Percentiles rank a stretch among this genome's conserved stretches.
Conservation (phyloP, 495 filamentous ascomycete species). For the Penicillium lividum region DNA sequence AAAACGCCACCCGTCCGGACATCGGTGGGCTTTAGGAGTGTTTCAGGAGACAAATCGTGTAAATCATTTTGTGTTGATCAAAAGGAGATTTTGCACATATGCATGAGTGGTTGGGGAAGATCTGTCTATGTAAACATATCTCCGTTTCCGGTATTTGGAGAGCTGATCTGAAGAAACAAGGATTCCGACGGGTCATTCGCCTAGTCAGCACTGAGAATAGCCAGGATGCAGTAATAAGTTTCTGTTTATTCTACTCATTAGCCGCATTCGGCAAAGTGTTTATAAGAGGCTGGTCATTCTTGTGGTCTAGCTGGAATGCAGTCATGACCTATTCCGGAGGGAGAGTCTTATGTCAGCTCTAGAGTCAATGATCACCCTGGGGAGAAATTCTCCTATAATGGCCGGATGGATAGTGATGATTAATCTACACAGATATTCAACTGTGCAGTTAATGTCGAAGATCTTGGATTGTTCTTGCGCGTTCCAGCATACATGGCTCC, state of each 20-base stretch:
- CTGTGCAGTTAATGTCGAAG: too few relatives aligned
- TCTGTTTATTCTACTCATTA: not conserved
- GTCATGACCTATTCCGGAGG: not conserved
- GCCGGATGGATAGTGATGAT: not conserved
- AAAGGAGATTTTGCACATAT: slow-evolving; percentile 7
- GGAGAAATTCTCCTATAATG: not conserved
- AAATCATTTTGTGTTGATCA: not conserved
- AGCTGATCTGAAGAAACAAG: not conserved
- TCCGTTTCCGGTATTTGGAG: slow-evolving; percentile 9
- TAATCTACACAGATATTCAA: not conserved
- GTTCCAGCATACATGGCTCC: too few relatives aligned
- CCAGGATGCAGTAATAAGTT: not conserved
- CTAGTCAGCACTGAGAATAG: not conserved
- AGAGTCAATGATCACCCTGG: not conserved
- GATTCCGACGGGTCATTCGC: not conserved
- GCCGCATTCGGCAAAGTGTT: slow-evolving; percentile 6
- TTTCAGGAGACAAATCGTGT: not conserved
- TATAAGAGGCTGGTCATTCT: slow-evolving; percentile 19
- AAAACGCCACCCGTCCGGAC: not conserved
- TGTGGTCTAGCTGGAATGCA: slow-evolving; percentile 16
- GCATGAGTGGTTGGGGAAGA: slow-evolving; percentile 4
- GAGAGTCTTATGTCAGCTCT: not conserved
- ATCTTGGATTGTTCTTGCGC: too few relatives aligned
- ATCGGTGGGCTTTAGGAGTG: not conserved
- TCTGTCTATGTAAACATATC: not conserved